These are phyloP conservation scores for Neurospora sp. DNA, from an alignment of 495 filamentous ascomycete genomes.

Conservation along the genomic window DNA sequence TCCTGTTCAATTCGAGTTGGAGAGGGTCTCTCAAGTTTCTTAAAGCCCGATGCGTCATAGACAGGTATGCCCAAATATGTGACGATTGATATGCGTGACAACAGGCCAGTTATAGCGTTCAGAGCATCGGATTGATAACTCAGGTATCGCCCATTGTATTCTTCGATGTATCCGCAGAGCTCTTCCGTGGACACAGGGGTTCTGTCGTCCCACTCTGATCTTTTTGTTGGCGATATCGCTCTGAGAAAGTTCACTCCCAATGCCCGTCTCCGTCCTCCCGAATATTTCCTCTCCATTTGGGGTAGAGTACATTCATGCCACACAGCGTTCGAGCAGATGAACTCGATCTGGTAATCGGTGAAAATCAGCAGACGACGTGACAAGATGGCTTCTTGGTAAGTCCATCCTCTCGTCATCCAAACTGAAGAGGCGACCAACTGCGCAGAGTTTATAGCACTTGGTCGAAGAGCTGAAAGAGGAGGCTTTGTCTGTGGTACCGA, in stretches of 20 bases:
- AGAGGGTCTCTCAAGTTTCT: no score
- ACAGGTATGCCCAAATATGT: background rate
- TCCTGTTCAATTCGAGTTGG: no score
- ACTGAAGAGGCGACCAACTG: background rate
- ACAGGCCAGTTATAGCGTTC: background rate
- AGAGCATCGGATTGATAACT: background rate
- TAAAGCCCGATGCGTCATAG: no score
- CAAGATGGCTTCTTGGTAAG: slow-evolving; percentile 30
- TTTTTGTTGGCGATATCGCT: no score
- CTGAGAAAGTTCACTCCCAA: no score
- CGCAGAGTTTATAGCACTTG: background rate
- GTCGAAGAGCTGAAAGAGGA: background rate
- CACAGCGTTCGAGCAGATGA: slow-evolving; percentile 15
- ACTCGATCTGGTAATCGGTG: slow-evolving; percentile 15
- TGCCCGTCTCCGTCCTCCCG: no score
- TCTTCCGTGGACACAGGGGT: no score
- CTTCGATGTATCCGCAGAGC: background rate
- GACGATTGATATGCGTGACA: background rate
- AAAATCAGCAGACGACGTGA: slow-evolving; percentile 24
- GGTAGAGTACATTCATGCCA: slow-evolving; percentile 1
- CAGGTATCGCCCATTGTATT: background rate
- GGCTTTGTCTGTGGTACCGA: background rate
- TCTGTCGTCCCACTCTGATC: no score
- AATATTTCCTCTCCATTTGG: background rate
- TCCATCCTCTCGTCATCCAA: slow-evolving; percentile 28